These are phyloP conservation scores for Arthroderma uncinatum DNA, from an alignment of 2,329 filamentous ascomycete genomes.

Conservation along the genomic window DNA sequence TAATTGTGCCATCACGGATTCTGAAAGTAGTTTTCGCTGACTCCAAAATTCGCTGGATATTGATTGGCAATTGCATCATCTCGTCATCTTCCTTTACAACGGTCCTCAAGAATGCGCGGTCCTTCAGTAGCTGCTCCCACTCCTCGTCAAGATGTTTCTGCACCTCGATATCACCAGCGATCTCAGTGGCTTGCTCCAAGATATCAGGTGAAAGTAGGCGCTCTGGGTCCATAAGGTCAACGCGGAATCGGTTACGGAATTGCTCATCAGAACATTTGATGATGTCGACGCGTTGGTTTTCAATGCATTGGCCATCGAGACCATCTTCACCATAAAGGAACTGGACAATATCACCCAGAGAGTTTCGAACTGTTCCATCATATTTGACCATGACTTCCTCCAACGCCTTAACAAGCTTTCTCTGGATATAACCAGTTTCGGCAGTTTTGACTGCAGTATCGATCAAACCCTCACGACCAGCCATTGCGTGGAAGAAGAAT, in stretches of 20 bases:
- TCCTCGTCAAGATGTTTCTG: constrained; percentile 82
- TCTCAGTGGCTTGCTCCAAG: constrained; percentile 76
- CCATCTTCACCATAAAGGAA: constrained; percentile 98
- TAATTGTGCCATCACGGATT: constrained; percentile 72
- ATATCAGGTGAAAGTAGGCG: constrained; percentile 55
- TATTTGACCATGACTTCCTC: constrained; percentile 98
- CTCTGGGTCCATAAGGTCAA: constrained; percentile 70
- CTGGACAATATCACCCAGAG: constrained; percentile 88
- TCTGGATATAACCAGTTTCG: constrained; percentile 97
- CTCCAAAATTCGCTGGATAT: constrained; percentile 81
- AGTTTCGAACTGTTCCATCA: constrained; percentile 94
- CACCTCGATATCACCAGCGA: constrained; percentile 74
- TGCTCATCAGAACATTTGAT: constrained; percentile 66
- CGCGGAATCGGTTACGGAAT: constrained; percentile 69
- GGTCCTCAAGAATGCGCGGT: constrained; percentile 62
- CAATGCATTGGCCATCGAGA: constrained; percentile 83
- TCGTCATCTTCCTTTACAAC: constrained; percentile 70
- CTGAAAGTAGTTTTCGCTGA: constrained; percentile 84
- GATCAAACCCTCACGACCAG: constrained; percentile 98
- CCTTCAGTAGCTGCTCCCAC: constrained; percentile 64
- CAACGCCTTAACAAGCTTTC: constrained; percentile 92
- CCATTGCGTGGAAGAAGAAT: constrained; percentile 99
- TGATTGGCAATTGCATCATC: constrained; percentile 82
- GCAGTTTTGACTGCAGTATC: constrained; percentile 99
- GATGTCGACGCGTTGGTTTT: constrained; percentile 81